Conservation (phyloP, 805 yeast species). For the Kluyveromyces starmeri region DNA sequence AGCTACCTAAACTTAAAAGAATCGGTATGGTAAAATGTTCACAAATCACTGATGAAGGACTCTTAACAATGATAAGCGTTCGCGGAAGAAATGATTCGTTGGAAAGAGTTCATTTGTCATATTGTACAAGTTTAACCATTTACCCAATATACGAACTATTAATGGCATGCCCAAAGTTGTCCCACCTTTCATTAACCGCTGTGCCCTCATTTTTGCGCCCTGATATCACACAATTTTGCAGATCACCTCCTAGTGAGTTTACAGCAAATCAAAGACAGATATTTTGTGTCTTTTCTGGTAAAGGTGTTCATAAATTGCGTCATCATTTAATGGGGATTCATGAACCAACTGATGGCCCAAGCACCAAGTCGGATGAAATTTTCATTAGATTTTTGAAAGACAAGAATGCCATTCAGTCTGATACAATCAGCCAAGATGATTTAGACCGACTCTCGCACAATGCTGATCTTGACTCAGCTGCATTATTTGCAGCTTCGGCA, state of each 20-base stretch:
- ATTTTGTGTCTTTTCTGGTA: conserved; percentile 91
- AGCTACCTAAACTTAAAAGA: conserved; percentile 71
- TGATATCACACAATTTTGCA: conserved; percentile 78
- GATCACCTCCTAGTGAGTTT: conserved; percentile 89
- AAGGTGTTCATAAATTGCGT: conserved; percentile 72
- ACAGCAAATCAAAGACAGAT: conserved; percentile 74
- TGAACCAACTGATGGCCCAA: conserved; percentile 28
- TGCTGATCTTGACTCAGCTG: conserved; percentile 28
- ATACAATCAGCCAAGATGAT: conserved; percentile 16
- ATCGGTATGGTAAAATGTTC: conserved; percentile 91
- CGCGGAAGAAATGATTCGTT: conserved; percentile 70
- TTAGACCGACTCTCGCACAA: conserved; percentile 23
- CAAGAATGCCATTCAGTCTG: conserved; percentile 16
- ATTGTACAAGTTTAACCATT: conserved; percentile 72
- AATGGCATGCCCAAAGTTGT: conserved; percentile 73
- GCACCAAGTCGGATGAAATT: conserved; percentile 26
- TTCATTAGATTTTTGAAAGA: conserved; percentile 23
- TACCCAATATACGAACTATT: conserved; percentile 70
- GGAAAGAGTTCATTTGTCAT: conserved; percentile 88
- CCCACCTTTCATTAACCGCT: conserved; percentile 89
- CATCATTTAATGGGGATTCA: conserved; percentile 47
- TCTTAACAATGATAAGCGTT: conserved; percentile 54
- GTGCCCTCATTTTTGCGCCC: conserved; percentile 79
- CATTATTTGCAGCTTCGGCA: conserved; percentile 28
- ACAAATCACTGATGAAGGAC: conserved; percentile 79